Percentiles rank a stretch among this genome's conserved stretches.
phyloP scores from a whole-genome alignment of 176 grass and related monocot genomes.

The Metroxylon sagu region DNA sequence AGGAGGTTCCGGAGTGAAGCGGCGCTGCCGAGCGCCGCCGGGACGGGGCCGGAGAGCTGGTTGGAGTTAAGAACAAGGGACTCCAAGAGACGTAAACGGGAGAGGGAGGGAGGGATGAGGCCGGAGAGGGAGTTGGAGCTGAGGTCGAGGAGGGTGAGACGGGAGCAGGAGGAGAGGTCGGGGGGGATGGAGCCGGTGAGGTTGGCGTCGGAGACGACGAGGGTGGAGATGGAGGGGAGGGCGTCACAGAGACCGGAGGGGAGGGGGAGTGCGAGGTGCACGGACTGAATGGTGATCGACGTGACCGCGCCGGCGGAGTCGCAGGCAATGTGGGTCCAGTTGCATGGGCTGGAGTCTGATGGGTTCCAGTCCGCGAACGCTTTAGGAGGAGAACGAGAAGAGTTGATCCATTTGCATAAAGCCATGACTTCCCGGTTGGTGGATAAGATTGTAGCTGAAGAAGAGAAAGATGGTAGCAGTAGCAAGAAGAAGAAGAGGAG shows the following conservation, averaged over 20 bases:
- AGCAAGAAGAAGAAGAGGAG: background rate
- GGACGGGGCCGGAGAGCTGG: constrained; percentile 52
- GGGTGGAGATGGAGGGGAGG: constrained; percentile 22
- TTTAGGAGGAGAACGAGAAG: constrained; percentile 11
- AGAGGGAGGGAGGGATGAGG: constrained; percentile 39
- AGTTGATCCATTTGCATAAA: constrained; percentile 61
- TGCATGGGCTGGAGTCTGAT: constrained; percentile 45
- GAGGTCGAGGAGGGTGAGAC: constrained; percentile 58
- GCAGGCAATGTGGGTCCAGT: constrained; percentile 71
- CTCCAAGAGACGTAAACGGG: constrained; percentile 27
- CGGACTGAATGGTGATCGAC: constrained; percentile 52
- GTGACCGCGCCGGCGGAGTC: constrained; percentile 12
- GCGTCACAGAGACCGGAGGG: constrained; percentile 40
- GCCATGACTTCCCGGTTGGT: constrained; percentile 37
- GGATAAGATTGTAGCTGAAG: background rate
- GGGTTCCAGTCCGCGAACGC: constrained; percentile 58
- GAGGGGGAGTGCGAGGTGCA: constrained; percentile 39
- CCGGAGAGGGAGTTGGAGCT: constrained; percentile 68
- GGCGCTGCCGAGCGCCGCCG: constrained; percentile 25
- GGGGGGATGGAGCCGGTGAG: constrained; percentile 48
- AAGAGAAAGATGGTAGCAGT: background rate
- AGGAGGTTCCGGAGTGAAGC: constrained; percentile 36
- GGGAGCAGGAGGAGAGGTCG: constrained; percentile 46
- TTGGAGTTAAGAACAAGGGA: constrained; percentile 62
- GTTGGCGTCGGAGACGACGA: constrained; percentile 69